Conservation (phyloP, 306 rosid species). For the Vigna nakashimae region DNA sequence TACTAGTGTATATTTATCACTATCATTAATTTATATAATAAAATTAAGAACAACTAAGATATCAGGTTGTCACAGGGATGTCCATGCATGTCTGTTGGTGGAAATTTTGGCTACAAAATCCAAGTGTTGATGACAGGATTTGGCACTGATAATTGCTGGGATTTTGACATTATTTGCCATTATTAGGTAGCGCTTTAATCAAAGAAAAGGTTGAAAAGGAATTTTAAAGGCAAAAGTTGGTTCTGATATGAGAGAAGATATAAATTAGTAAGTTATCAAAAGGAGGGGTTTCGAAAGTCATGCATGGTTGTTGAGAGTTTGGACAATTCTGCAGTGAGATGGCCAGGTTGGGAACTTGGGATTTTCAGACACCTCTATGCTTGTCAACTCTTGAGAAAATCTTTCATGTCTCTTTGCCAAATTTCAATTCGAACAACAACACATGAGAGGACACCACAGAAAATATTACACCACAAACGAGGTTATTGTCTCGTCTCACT, state of each 20-base stretch:
- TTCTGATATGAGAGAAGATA: slow-evolving; percentile 32
- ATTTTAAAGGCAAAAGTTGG: slow-evolving; percentile 52
- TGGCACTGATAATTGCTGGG: slow-evolving; percentile 51
- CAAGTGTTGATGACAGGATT: slow-evolving; percentile 56
- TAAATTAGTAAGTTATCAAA: slow-evolving; percentile 39
- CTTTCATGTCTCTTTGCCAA: slow-evolving; percentile 23
- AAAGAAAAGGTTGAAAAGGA: slow-evolving; percentile 40
- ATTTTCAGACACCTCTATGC: slow-evolving; percentile 39
- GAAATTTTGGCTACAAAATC: slow-evolving; percentile 44
- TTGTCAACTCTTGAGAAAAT: slow-evolving; percentile 39
- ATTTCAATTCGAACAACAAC: slow-evolving; percentile 17
- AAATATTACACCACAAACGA: slow-evolving; percentile 30
- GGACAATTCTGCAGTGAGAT: slow-evolving; percentile 33
- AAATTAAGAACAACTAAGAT: not conserved
- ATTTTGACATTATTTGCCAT: slow-evolving; percentile 46
- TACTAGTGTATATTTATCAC: not conserved
- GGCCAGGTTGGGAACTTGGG: slow-evolving; percentile 46
- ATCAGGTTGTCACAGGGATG: slow-evolving; percentile 33
- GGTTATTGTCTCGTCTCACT: slow-evolving; percentile 39
- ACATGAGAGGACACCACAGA: slow-evolving; percentile 12
- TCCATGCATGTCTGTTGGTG: slow-evolving; percentile 52
- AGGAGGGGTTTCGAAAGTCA: slow-evolving; percentile 40
- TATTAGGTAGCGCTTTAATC: slow-evolving; percentile 32
- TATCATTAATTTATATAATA: not conserved
- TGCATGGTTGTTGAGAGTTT: slow-evolving; percentile 43